Evolutionary conservation across 129 eudicot species (phyloP).

Genomic region (Saussurea involucrata): DNA sequence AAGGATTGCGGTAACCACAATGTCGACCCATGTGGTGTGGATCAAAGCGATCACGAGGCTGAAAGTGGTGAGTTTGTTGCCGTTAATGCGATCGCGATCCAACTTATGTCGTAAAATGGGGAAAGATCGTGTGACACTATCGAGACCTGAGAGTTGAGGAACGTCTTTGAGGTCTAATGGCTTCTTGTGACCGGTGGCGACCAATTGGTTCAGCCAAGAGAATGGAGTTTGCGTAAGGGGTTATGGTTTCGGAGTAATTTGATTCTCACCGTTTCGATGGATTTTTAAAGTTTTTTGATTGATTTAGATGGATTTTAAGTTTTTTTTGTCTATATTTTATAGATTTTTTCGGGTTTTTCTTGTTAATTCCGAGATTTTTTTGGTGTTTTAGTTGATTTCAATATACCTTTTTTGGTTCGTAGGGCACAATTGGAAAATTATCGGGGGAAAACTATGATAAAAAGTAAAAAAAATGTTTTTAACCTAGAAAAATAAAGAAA

Average conservation of each 20-base stretch:
- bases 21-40: conserved; percentile 58
- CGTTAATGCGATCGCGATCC: conserved; percentile 18
- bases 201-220: conserved; percentile 72
- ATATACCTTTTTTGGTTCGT: too few species aligned
- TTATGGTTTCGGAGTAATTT: conserved; percentile 34
- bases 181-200: conserved; percentile 61
- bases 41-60: conserved; percentile 61
- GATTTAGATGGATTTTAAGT: too few species aligned
- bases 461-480: too few species aligned
- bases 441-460: too few species aligned
- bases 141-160: conserved; percentile 57
- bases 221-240: conserved; percentile 62
- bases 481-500: too few species aligned
- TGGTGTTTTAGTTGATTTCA: too few species aligned
- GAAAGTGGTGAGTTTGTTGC: conserved; percentile 40
- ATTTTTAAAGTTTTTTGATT: too few species aligned
- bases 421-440: too few species aligned
- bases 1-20: conserved; percentile 47
- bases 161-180: conserved; percentile 75
- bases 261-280: too few species aligned
- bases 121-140: conserved; percentile 57
- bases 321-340: too few species aligned
- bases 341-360: too few species aligned
- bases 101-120: conserved; percentile 41
- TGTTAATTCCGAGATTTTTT: too few species aligned